Evolutionary conservation across 2,329 filamentous ascomycete species (phyloP), one percentile per base, ranked within the genome.

Genomic region (Cercospora zeae-maydis): DNA sequence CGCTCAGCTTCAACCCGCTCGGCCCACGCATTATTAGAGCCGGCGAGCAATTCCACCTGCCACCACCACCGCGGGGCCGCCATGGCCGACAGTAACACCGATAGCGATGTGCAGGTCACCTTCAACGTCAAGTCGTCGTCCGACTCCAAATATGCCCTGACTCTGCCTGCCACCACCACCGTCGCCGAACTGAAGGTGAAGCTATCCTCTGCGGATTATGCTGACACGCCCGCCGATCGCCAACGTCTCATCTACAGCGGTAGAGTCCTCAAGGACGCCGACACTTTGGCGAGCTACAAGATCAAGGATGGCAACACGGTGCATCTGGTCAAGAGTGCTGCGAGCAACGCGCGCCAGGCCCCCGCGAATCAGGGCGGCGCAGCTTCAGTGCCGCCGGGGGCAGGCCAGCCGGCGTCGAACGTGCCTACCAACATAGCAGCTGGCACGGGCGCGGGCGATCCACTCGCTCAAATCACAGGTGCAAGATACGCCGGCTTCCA

Each of bases 111-210:
- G 73, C 88, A 93, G 72, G 81, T 99, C 80, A 96, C 91, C 77
- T 98, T 99, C 86, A 95, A 92, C 80, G 88, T 99, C 79, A 99
- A 98, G 82, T 91, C 91, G n/a, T 93, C 92, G n/a, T 89, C 88
- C 71, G 93, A 97, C 75, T 87, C 86, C 75, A 92, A 90, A 77
- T 93, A 92, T 75, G 88, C 85, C 58, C 82, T 99, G 75, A 96
- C 92, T 61, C 88, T 98, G 74, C 79, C 89, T 62, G 84, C 89
- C 68, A 85, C 86, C 36, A 91, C 89, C 54, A 90, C 89, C 7
- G 89, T 98, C 47, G 83, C 86, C 62, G 92, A 97, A 65, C 85
- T 99, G 71, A 99, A 99, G 84, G 85, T 84, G 66, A 96, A 93
- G 82, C 87, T 99, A 39, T 86, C 93, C 4, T 84, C 85, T 33